Base-by-base conservation (phyloP, 2,329 filamentous ascomycete species). In the Aspergillus fumigatus region DNA sequence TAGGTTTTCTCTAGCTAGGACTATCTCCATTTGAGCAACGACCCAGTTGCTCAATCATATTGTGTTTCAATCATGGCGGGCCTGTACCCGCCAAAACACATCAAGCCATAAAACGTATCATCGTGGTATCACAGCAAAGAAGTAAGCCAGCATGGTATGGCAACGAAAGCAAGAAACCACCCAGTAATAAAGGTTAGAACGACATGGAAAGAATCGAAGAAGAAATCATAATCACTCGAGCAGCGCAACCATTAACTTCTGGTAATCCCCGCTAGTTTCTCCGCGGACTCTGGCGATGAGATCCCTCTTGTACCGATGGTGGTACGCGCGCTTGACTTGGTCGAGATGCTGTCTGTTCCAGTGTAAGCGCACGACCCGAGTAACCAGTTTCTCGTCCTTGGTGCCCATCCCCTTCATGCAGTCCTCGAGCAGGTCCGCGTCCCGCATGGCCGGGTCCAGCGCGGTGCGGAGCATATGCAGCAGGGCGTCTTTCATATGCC, bases 401-500 rank as follows among this genome's bases (percentile, higher is more conserved):
- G 94, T 97, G 2, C 93, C 93, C 61, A 88, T 66, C 0, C 93
- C 94, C 1, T 84, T 82, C 93, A 97, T 97, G 17, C 88, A 81
- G 14, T 89, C 88, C 70, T 97, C 92, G n/a, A 97, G 80, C 4
- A 90, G 79, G 23, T 82, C 77, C 0, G 92, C 94, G 65, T 96
- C 92, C 62, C 91, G 87, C 80, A 90, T 88, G 57, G 90, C 90
- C 62, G 88, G 90, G 74, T 97, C 91, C 5, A 84, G 78, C 2
- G 89, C 93, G 11, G 87, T 81, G 10, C 83, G 82, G n/a, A 97
- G 78, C 72, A 96, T 91, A 70, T 86, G 86, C 26, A 94, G 76
- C 0, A 97, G 82, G 0, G 91, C 91, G 17, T 90, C 84, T 71
- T 92, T 81, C 92, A 97, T 97, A 70, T 97, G 93, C 0, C 93